Conservation (phyloP, 2,329 filamentous ascomycete genomes). For the Coniochaeta prunicola region DNA sequence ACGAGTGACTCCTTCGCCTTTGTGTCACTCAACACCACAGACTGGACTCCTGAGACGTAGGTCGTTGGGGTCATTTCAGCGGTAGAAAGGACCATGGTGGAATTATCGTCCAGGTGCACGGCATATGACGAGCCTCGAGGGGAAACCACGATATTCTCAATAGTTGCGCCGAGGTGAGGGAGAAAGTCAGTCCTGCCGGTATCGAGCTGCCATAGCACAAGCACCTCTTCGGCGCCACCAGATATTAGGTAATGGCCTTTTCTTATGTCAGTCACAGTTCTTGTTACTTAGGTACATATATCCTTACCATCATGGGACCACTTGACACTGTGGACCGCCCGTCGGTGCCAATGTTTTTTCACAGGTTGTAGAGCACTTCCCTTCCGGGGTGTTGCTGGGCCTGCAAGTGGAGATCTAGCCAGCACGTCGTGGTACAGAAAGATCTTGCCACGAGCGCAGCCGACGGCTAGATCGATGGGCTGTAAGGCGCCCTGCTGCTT, state of each 20-base stretch:
- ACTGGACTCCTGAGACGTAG: constrained; percentile 78
- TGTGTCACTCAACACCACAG: constrained; percentile 41
- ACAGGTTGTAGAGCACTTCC: constrained; percentile 47
- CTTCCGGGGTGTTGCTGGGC: constrained; percentile 28
- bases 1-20: constrained; percentile 46
- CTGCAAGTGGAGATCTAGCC: constrained; percentile 40
- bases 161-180: constrained; percentile 80
- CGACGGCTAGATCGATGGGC: constrained; percentile 60
- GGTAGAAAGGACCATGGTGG: constrained; percentile 82
- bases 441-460: constrained; percentile 69
- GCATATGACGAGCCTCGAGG: constrained; percentile 73
- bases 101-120: constrained; percentile 85
- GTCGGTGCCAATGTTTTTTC: constrained; percentile 86
- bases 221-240: constrained; percentile 79
- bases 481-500: constrained; percentile 18
- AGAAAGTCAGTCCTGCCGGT: constrained; percentile 76
- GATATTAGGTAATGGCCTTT: constrained; percentile 89
- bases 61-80: constrained; percentile 79
- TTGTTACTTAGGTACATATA: not conserved
- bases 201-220: constrained; percentile 90
- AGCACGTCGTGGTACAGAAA: constrained; percentile 75
- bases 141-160: constrained; percentile 81
- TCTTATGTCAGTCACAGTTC: constrained; percentile 19
- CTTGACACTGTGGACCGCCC: constrained; percentile 74
- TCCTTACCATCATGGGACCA: constrained; percentile 82